These are phyloP conservation scores for Cucurbita ficifolia DNA, from an alignment of 306 rosid genomes.

Conservation along the genomic window DNA sequence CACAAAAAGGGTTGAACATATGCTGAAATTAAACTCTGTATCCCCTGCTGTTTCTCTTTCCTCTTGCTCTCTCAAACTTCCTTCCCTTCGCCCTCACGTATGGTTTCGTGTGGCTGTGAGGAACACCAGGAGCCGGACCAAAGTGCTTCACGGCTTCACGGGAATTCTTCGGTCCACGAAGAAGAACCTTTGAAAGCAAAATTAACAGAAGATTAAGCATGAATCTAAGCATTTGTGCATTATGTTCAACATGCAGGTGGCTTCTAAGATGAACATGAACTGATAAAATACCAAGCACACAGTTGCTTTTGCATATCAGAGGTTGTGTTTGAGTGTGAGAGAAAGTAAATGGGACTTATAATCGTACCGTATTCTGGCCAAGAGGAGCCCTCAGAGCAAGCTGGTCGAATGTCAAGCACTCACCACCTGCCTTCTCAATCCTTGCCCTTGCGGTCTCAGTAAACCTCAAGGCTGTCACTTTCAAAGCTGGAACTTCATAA, in stretches of 20 bases:
- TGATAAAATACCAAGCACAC: neutral
- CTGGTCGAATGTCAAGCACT: conserved; percentile 71
- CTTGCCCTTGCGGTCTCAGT: conserved; percentile 72
- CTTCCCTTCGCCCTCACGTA: conserved; percentile 50
- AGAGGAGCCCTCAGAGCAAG: conserved; percentile 57
- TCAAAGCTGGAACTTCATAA: conserved; percentile 59
- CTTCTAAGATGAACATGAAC: neutral
- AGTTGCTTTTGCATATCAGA: neutral
- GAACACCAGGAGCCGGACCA: conserved; percentile 66
- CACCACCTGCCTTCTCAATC: conserved; percentile 72
- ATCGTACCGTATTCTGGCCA: conserved; percentile 58
- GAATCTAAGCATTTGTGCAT: neutral
- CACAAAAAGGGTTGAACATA: neutral
- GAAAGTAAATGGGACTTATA: neutral
- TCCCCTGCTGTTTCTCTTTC: conserved; percentile 50
- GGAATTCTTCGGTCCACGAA: conserved; percentile 49
- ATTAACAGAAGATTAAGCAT: neutral
- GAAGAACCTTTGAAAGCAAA: conserved; percentile 28
- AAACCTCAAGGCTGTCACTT: conserved; percentile 71
- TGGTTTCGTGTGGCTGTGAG: conserved; percentile 62
- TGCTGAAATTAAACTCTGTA: conserved; percentile 24
- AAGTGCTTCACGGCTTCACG: conserved; percentile 64
- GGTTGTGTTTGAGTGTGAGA: neutral
- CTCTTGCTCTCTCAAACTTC: conserved; percentile 56
- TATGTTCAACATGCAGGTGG: neutral